Base-by-base conservation (phyloP, 768 basidiomycete genomes). In the Tricholoma sp. region DNA sequence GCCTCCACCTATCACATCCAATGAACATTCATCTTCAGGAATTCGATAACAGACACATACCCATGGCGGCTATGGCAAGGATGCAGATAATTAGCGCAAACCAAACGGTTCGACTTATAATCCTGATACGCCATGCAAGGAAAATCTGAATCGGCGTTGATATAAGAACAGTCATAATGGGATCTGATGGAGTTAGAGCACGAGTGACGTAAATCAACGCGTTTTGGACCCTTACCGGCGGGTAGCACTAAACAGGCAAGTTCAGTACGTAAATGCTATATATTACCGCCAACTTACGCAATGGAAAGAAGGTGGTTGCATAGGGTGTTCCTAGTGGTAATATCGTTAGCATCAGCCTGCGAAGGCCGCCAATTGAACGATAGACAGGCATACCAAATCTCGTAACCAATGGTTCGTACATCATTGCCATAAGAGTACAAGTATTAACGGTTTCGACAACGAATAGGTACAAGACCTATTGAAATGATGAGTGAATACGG, bases 61-160 rank as follows among this genome's bases (percentile, higher is more conserved):
- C 69, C 1, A 73, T 50, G 5, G 76, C 74, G 17, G 68, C 62
- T 1, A 77, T 5, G 3, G 75, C 68, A n/a, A 78, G 65, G 13
- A 66, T 41, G 13, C 65, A 59, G 33, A 78, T 69, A 24, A 71
- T 37, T 1, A 59, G 53, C 0, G 76, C 67, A 7, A 78, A 58
- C 62, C 71, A 70, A 13, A 61, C 68, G 1, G 68, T 69, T 57
- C 74, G 74, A 29, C 74, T 78, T 33, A 80, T 66, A 12, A 75
- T 61, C 53, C 63, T 67, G 39, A 78, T 76, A 47, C 76, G 67
- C 72, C 75, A 76, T 0, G 76, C 76, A 49, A 78, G 71, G 65
- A 77, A 78, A 9, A 80, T 59, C 61, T 80, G 78, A 17, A 80
- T 78, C 0, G 77, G 76, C 6, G 76, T 78, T 2, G 77, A 80